phyloP scores from a whole-genome alignment of 139 green algal genomes.

The Axilococcus clingmanii region DNA sequence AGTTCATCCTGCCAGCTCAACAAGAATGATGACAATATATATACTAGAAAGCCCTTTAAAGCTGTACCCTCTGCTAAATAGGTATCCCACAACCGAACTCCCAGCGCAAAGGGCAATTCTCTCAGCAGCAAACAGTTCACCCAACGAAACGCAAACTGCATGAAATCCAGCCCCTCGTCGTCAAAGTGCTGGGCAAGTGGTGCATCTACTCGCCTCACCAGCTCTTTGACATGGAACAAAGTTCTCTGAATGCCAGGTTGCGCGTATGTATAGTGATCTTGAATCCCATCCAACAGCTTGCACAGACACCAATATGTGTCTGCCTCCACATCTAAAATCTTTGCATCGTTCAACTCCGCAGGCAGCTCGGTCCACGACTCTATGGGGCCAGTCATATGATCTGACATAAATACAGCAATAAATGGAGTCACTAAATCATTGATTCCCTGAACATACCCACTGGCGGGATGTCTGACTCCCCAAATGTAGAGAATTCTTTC shows the following conservation, averaged over 20 bases:
- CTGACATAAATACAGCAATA: slow-evolving; percentile 79
- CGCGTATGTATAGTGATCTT: slow-evolving; percentile 96
- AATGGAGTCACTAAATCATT: slow-evolving; percentile 97
- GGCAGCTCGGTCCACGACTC: slow-evolving; percentile 52
- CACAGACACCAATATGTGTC: slow-evolving; percentile 97
- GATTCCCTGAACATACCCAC: slow-evolving; percentile 94
- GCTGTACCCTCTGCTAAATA: slow-evolving; percentile 70
- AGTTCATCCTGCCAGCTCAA: slow-evolving; percentile 55
- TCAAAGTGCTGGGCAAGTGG: slow-evolving; percentile 61
- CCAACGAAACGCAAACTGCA: slow-evolving; percentile 98
- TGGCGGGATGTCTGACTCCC: slow-evolving; percentile 83
- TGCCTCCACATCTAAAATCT: slow-evolving; percentile 75
- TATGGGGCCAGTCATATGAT: slow-evolving; percentile 40
- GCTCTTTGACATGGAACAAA: slow-evolving; percentile 78
- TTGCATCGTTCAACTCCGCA: slow-evolving; percentile 40
- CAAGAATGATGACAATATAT: slow-evolving; percentile 66
- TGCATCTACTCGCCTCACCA: slow-evolving; percentile 54
- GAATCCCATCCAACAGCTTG: slow-evolving; percentile 68
- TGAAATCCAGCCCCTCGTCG: slow-evolving; percentile 78
- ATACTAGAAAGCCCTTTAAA: slow-evolving; percentile 76
- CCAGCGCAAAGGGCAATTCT: slow-evolving; percentile 76
- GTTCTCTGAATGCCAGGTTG: slow-evolving; percentile 93
- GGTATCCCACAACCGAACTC: slow-evolving; percentile 83
- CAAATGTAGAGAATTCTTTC: slow-evolving; percentile 92
- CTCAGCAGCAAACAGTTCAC: slow-evolving; percentile 93